These are phyloP conservation scores for Eucalyptus erythrocorys DNA, from an alignment of 345 rosid species.

Conservation along the genomic window DNA sequence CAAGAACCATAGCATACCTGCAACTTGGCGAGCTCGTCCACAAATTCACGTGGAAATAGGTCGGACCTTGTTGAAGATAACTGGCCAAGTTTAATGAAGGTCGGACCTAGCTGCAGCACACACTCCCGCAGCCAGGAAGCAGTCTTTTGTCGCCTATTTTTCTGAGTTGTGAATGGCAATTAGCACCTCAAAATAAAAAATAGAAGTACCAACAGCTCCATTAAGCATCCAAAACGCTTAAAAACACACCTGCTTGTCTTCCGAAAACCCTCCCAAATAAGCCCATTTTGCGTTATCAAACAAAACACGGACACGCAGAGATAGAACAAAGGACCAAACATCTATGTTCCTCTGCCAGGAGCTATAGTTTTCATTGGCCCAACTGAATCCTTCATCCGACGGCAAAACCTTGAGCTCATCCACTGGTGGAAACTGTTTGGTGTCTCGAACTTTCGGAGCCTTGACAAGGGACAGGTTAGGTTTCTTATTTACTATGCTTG, in stretches of 20 bases:
- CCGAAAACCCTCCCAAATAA: slow-evolving; percentile 59
- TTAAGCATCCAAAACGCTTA: neutral
- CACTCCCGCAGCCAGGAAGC: slow-evolving; percentile 89
- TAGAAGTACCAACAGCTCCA: neutral
- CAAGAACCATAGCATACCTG: slow-evolving; percentile 40
- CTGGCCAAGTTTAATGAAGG: slow-evolving; percentile 94
- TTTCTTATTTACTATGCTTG: slow-evolving; percentile 33
- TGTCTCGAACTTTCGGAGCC: slow-evolving; percentile 13
- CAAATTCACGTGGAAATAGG: slow-evolving; percentile 84
- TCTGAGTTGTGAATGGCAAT: slow-evolving; percentile 19
- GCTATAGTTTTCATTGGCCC: slow-evolving; percentile 90
- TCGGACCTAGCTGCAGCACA: slow-evolving; percentile 95
- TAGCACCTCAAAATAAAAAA: neutral
- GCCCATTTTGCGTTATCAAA: slow-evolving; percentile 92
- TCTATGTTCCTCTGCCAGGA: slow-evolving; percentile 63
- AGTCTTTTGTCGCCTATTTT: slow-evolving; percentile 53
- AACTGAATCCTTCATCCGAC: slow-evolving; percentile 89
- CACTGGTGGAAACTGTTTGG: slow-evolving; percentile 39
- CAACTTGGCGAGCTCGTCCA: slow-evolving; percentile 94
- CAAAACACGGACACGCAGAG: slow-evolving; percentile 60
- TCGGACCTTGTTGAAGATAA: slow-evolving; percentile 92
- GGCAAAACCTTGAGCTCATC: slow-evolving; percentile 68
- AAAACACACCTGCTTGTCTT: slow-evolving; percentile 63
- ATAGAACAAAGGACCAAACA: slow-evolving; percentile 80
- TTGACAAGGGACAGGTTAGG: slow-evolving; percentile 27